Evolutionary conservation across 1,139 yeast genomes (phyloP).

Genomic region (Debaryomyces coudertii): DNA sequence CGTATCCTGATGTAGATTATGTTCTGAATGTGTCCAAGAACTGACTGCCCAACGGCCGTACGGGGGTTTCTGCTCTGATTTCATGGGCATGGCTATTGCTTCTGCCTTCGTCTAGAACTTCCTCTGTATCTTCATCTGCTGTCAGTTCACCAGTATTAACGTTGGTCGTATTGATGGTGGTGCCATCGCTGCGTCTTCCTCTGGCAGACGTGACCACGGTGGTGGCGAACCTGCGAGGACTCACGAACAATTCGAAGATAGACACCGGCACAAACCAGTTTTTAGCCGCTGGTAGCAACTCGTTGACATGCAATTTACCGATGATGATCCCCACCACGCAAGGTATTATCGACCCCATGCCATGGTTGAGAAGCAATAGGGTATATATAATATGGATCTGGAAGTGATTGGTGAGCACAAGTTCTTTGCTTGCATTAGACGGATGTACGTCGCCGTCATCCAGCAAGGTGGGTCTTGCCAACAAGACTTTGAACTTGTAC

Average conservation of each 20-base stretch:
- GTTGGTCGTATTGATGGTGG: slow-evolving; percentile 3
- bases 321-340: slow-evolving; percentile 59
- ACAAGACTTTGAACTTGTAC: slow-evolving; percentile 57
- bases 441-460: slow-evolving; percentile 15
- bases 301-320: slow-evolving; percentile 59
- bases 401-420: slow-evolving; percentile 59
- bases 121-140: slow-evolving; percentile 26
- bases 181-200: slow-evolving; percentile 11
- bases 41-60: slow-evolving; percentile 60
- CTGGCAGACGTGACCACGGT: background rate
- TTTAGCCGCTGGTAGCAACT: slow-evolving; percentile 62
- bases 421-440: slow-evolving; percentile 24
- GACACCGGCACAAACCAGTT: slow-evolving; percentile 51
- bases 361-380: slow-evolving; percentile 58
- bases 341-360: slow-evolving; percentile 52
- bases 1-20: slow-evolving; percentile 13
- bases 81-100: slow-evolving; percentile 26
- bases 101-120: slow-evolving; percentile 30
- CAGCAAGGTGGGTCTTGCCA: slow-evolving; percentile 28
- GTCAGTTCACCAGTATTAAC: slow-evolving; percentile 14
- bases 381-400: slow-evolving; percentile 56
- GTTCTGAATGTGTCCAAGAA: slow-evolving; percentile 59
- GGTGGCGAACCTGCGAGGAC: slow-evolving; percentile 24
- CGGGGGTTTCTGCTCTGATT: slow-evolving; percentile 57
- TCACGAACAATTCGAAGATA: slow-evolving; percentile 27